Evolutionary conservation across 768 basidiomycete genomes (phyloP).

Genomic region (Tylopilus rubrobrunneus): DNA sequence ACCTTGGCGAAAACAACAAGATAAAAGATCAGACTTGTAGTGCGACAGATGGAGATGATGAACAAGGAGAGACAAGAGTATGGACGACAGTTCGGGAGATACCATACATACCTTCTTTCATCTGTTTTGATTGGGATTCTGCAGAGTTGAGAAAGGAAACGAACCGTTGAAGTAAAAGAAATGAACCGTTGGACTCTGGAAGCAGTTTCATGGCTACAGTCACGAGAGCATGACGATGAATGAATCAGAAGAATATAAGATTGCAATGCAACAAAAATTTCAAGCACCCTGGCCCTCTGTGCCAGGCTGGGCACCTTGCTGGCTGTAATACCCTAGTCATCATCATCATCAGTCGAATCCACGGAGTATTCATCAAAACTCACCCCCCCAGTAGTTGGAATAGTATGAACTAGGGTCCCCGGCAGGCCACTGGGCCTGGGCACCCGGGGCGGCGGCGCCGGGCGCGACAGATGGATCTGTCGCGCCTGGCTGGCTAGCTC

Average conservation of each 20-base stretch:
- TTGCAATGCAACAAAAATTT: conserved; percentile 23
- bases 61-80: conserved; percentile 27
- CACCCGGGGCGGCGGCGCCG: conserved; percentile 49
- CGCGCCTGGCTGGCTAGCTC: conserved; percentile 54
- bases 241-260: conserved; percentile 22
- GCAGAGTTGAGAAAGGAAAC: conserved; percentile 24
- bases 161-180: conserved; percentile 12
- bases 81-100: conserved; percentile 27
- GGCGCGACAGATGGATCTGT: conserved; percentile 48
- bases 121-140: conserved; percentile 32
- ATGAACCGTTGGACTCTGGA: conserved; percentile 16
- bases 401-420: conserved; percentile 75
- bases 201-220: conserved; percentile 33
- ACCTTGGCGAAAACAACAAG: conserved; percentile 26
- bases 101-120: conserved; percentile 34
- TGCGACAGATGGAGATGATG: conserved; percentile 19
- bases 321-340: conserved; percentile 74
- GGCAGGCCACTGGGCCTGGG: conserved; percentile 74
- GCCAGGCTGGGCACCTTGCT: conserved; percentile 63
- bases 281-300: conserved; percentile 46
- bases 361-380: conserved; percentile 19
- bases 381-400: conserved; percentile 82
- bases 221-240: conserved; percentile 26
- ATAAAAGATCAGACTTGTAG: conserved; percentile 13
- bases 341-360: conserved; percentile 15